phyloP scores from a whole-genome alignment of 805 yeast species.

The Spathaspora girioi region DNA sequence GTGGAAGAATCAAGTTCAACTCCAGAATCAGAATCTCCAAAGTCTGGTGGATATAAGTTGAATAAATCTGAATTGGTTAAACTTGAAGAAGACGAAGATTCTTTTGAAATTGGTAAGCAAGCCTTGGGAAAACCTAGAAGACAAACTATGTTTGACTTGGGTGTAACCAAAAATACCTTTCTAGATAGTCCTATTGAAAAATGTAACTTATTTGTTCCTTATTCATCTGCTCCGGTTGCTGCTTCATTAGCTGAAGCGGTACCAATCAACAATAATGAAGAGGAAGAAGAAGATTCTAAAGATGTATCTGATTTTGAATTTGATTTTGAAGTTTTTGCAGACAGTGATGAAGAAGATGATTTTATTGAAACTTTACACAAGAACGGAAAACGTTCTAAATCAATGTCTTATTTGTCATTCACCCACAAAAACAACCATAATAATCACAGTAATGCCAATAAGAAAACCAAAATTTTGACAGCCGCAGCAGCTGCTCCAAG shows the following conservation, averaged over 20 bases:
- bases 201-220: constrained; percentile 57
- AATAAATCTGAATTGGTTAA: neutral
- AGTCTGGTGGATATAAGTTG: constrained; percentile 1
- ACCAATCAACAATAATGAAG: neutral
- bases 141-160: constrained; percentile 52
- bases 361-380: constrained; percentile 40
- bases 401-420: constrained; percentile 52
- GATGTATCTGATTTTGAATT: constrained; percentile 41
- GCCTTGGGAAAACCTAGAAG: constrained; percentile 41
- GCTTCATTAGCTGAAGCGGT: constrained; percentile 48
- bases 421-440: constrained; percentile 5
- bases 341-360: constrained; percentile 36
- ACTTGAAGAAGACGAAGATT: constrained; percentile 11
- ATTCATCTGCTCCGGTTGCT: constrained; percentile 74
- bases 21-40: constrained; percentile 11
- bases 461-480: constrained; percentile 52
- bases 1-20: neutral
- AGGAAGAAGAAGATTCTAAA: constrained; percentile 2
- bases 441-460: constrained; percentile 16
- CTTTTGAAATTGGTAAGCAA: constrained; percentile 35
- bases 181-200: constrained; percentile 26
- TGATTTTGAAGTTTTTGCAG: constrained; percentile 47
- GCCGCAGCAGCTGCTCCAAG: constrained; percentile 86
- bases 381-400: constrained; percentile 58
- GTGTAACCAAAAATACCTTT: constrained; percentile 41